Evolutionary conservation across 2,329 filamentous ascomycete species (phyloP).

Genomic region (Sphaerulina vaccinii): DNA sequence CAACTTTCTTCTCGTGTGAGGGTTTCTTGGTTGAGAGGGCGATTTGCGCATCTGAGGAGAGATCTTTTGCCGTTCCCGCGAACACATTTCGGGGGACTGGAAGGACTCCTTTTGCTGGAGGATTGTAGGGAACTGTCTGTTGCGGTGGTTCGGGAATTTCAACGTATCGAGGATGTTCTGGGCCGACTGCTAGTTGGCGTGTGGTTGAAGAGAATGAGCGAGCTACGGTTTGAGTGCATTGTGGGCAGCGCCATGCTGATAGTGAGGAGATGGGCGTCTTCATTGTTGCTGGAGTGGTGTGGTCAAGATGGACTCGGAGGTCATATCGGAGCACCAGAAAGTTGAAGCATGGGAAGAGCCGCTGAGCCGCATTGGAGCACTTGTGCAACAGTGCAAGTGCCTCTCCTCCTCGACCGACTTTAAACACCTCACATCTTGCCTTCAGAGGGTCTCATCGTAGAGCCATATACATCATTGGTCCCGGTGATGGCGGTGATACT

Average conservation of each 20-base stretch:
- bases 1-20: constrained; percentile 20
- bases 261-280: constrained; percentile 1
- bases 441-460: too few relatives aligned
- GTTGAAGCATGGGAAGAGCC: neutral
- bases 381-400: too few relatives aligned
- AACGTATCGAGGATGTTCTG: constrained; percentile 86
- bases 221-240: constrained; percentile 34
- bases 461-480: too few relatives aligned
- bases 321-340: neutral
- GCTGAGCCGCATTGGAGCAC: neutral
- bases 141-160: constrained; percentile 76
- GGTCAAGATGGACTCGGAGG: neutral
- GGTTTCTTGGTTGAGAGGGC: constrained; percentile 25
- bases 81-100: constrained; percentile 84
- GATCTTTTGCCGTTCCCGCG: constrained; percentile 52
- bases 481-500: too few relatives aligned
- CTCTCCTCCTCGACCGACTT: too few relatives aligned
- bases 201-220: constrained; percentile 49
- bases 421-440: too few relatives aligned
- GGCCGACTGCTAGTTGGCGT: constrained; percentile 57
- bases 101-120: constrained; percentile 69
- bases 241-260: constrained; percentile 37
- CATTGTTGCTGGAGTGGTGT: neutral
- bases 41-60: constrained; percentile 42
- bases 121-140: constrained; percentile 54